phyloP scores from a whole-genome alignment of 345 rosid genomes.

The Salix udensis region DNA sequence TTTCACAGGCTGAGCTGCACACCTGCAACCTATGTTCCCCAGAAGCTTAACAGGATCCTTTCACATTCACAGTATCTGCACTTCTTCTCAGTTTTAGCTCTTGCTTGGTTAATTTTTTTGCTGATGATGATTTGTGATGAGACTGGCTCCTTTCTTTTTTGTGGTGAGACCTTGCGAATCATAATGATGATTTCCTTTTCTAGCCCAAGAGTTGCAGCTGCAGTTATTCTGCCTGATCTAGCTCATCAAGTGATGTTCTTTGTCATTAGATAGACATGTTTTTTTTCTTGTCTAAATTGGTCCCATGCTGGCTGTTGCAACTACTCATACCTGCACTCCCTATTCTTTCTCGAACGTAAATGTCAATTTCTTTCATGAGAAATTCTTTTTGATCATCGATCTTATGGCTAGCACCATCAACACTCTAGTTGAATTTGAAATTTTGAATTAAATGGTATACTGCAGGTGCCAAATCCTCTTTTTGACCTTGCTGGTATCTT shows the following conservation, averaged over 20 bases:
- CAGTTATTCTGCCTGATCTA: background rate
- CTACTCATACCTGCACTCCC: background rate
- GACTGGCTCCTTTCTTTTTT: too few relatives aligned
- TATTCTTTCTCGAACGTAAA: background rate
- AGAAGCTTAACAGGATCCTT: too few relatives aligned
- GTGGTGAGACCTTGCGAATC: too few relatives aligned
- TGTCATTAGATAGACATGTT: too few relatives aligned
- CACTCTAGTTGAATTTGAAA: background rate
- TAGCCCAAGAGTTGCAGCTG: background rate
- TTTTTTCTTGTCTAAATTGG: background rate
- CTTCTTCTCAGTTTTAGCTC: too few relatives aligned
- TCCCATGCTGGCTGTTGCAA: background rate
- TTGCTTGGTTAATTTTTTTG: too few relatives aligned
- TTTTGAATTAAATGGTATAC: background rate
- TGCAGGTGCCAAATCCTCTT: conserved; percentile 92
- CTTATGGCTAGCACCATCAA: background rate
- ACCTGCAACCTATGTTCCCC: too few relatives aligned
- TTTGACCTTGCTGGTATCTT: conserved; percentile 99
- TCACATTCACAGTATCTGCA: too few relatives aligned
- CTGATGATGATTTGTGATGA: too few relatives aligned
- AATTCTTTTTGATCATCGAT: background rate
- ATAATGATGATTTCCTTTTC: too few relatives aligned
- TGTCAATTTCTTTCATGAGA: background rate
- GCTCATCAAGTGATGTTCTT: background rate
- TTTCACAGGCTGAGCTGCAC: too few relatives aligned